Conservation (phyloP, 129 eudicot species). For the Daucus carota region DNA sequence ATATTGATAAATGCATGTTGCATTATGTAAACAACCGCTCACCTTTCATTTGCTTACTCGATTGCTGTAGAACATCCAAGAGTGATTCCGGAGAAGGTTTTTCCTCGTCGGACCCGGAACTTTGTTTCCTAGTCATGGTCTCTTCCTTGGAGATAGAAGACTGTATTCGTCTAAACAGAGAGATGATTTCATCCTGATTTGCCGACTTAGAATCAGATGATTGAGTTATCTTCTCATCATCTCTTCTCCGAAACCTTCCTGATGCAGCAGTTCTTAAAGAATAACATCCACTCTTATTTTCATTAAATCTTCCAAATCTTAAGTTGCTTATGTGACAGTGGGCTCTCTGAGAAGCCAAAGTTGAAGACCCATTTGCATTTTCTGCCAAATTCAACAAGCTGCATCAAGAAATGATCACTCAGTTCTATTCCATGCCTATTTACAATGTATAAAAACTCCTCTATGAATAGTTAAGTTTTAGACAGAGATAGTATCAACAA, state of each 20-base stretch:
- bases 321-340: slow-evolving; percentile 1
- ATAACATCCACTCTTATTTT: slow-evolving; percentile 21
- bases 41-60: slow-evolving; percentile 31
- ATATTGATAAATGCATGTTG: background rate
- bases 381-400: slow-evolving; percentile 85
- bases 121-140: slow-evolving; percentile 24
- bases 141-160: slow-evolving; percentile 46
- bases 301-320: slow-evolving; percentile 31
- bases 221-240: slow-evolving; percentile 18
- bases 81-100: slow-evolving; percentile 36
- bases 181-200: slow-evolving; percentile 45
- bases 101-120: slow-evolving; percentile 21
- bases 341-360: slow-evolving; percentile 13
- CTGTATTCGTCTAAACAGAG: slow-evolving; percentile 49
- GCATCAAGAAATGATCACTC: slow-evolving; percentile 63
- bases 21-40: background rate
- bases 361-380: slow-evolving; percentile 26
- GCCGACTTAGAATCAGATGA: slow-evolving; percentile 22
- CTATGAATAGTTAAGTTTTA: background rate
- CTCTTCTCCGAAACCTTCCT: slow-evolving; percentile 21
- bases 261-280: slow-evolving; percentile 17
- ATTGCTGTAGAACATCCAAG: slow-evolving; percentile 42
- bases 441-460: background rate
- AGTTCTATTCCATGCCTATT: slow-evolving; percentile 21
- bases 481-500: background rate